A percentile compares a stretch with the other conserved stretches of the same genome.
These are phyloP conservation scores for Brettanomyces custersianus DNA, from an alignment of 805 yeast species.

Conservation along the genomic window DNA sequence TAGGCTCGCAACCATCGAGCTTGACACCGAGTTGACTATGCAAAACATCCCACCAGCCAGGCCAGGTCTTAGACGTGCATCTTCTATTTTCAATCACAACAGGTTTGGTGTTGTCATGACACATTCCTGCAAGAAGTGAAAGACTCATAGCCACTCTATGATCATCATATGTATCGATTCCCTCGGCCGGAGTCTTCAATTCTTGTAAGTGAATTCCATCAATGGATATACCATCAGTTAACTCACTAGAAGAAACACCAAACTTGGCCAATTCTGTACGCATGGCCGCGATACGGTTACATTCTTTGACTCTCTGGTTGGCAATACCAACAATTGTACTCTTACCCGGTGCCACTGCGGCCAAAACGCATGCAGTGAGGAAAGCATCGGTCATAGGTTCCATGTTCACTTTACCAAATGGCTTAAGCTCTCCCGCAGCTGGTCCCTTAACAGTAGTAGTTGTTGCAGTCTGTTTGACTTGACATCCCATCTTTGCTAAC, in stretches of 20 bases:
- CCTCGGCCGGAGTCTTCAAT: slow-evolving; percentile 52
- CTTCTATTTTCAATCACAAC: slow-evolving; percentile 77
- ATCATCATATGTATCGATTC: slow-evolving; percentile 80
- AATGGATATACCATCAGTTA: slow-evolving; percentile 87
- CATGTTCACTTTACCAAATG: slow-evolving; percentile 81
- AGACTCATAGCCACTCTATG: slow-evolving; percentile 98
- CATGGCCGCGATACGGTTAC: slow-evolving; percentile 96
- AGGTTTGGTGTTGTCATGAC: slow-evolving; percentile 30
- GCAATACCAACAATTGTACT: slow-evolving; percentile 88
- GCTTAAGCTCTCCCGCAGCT: slow-evolving; percentile 53
- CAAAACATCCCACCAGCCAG: slow-evolving; percentile 98
- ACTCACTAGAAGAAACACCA: slow-evolving; percentile 78
- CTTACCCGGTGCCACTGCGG: slow-evolving; percentile 66
- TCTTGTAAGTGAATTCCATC: slow-evolving; percentile 51
- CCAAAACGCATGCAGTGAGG: slow-evolving; percentile 92
- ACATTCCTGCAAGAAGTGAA: slow-evolving; percentile 74
- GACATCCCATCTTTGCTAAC: slow-evolving; percentile 90
- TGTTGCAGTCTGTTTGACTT: slow-evolving; percentile 69
- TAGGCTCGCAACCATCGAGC: slow-evolving; percentile 63
- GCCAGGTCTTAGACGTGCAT: slow-evolving; percentile 98
- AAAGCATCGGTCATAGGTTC: slow-evolving; percentile 99
- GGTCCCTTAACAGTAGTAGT: slow-evolving; percentile 94
- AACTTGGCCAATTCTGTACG: slow-evolving; percentile 78
- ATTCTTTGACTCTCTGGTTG: slow-evolving; percentile 95
- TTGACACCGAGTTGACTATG: slow-evolving; percentile 56